Percentiles rank a stretch among this genome's conserved stretches.
Conservation (phyloP, 2,329 filamentous ascomycete genomes). For the Arthrinium phaeospermum region DNA sequence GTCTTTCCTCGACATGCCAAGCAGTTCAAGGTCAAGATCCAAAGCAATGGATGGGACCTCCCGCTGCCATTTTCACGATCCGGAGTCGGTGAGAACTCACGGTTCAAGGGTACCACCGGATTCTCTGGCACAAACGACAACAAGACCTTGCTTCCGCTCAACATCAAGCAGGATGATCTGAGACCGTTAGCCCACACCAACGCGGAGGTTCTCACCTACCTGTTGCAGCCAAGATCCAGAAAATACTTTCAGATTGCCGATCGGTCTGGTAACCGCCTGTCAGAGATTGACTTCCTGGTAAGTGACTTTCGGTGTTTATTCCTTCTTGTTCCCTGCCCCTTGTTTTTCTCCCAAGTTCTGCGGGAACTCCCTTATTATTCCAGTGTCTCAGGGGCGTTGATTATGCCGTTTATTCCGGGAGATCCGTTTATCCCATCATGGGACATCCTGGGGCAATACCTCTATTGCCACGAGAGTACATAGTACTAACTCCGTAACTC, state of each 20-base stretch:
- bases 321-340: too few relatives aligned
- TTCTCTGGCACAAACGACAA: slow-evolving; percentile 77
- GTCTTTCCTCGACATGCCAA: slow-evolving; percentile 71
- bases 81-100: not conserved
- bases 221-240: slow-evolving; percentile 28
- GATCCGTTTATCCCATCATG: too few relatives aligned
- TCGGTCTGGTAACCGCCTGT: slow-evolving; percentile 42
- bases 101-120: slow-evolving; percentile 52
- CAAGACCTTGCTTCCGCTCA: slow-evolving; percentile 62
- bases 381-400: too few relatives aligned
- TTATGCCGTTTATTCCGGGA: too few relatives aligned
- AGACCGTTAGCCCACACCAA: slow-evolving; percentile 62
- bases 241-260: slow-evolving; percentile 47
- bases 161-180: slow-evolving; percentile 66
- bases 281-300: slow-evolving; percentile 51
- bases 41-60: slow-evolving; percentile 72
- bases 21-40: slow-evolving; percentile 67
- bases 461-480: too few relatives aligned
- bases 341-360: too few relatives aligned
- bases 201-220: slow-evolving; percentile 64
- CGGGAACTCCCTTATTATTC: too few relatives aligned
- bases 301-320: too few relatives aligned
- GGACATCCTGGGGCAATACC: too few relatives aligned
- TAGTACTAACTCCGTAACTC: too few relatives aligned
- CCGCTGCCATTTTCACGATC: slow-evolving; percentile 46